Evolutionary conservation across 2,329 filamentous ascomycete species (phyloP).

Genomic region (Monosporascus cannonballus): DNA sequence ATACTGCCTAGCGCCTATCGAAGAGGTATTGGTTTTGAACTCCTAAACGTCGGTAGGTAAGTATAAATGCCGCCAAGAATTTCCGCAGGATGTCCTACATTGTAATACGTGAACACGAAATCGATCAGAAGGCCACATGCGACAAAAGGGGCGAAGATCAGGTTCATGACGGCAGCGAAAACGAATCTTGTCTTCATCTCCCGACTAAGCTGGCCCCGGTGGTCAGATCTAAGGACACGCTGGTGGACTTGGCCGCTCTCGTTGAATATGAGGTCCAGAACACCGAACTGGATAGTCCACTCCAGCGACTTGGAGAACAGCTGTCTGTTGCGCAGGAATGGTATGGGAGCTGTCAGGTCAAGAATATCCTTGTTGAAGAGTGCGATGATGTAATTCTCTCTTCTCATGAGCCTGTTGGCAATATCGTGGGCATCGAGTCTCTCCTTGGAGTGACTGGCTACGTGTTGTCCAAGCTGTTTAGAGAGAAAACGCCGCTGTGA

Average conservation of each 20-base stretch:
- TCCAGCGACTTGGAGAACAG: slow-evolving; percentile 85
- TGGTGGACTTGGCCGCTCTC: slow-evolving; percentile 80
- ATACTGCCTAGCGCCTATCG: slow-evolving; percentile 82
- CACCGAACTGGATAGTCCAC: slow-evolving; percentile 85
- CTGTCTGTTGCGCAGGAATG: slow-evolving; percentile 72
- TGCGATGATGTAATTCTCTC: slow-evolving; percentile 94
- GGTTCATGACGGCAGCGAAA: slow-evolving; percentile 79
- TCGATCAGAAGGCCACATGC: slow-evolving; percentile 81
- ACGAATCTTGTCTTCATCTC: slow-evolving; percentile 72
- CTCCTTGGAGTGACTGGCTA: slow-evolving; percentile 86
- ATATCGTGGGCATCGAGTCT: slow-evolving; percentile 95
- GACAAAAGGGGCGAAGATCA: slow-evolving; percentile 80
- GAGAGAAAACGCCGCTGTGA: slow-evolving; percentile 42
- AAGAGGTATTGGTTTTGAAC: slow-evolving; percentile 88
- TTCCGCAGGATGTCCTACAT: slow-evolving; percentile 44
- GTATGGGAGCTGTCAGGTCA: slow-evolving; percentile 78
- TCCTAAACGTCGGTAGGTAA: slow-evolving; percentile 50
- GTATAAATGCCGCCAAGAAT: neutral
- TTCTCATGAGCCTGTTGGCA: slow-evolving; percentile 91
- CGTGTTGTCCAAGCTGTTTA: slow-evolving; percentile 51
- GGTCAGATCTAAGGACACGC: slow-evolving; percentile 77
- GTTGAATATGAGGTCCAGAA: slow-evolving; percentile 93
- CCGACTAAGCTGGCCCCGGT: slow-evolving; percentile 71
- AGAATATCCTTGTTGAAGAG: slow-evolving; percentile 96
- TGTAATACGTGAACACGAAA: slow-evolving; percentile 94